These are phyloP conservation scores for Mortierella antarctica DNA, from an alignment of 192 early-diverging fungal genomes.

Conservation along the genomic window DNA sequence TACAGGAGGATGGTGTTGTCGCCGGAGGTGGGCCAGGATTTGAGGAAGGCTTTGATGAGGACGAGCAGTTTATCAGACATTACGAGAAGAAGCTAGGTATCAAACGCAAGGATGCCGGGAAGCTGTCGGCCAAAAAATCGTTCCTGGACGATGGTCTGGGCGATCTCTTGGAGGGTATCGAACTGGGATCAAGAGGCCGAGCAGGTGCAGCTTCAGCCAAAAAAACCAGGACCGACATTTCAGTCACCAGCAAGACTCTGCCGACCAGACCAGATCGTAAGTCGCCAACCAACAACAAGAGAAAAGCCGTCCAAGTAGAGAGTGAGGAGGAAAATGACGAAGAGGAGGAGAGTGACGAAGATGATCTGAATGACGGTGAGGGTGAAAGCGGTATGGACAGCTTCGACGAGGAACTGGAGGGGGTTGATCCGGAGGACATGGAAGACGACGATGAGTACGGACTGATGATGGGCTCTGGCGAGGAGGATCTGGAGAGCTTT, in stretches of 20 bases:
- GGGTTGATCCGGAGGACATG: constrained; percentile 46
- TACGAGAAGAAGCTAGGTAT: constrained; percentile 64
- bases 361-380: constrained; percentile 24
- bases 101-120: constrained; percentile 55
- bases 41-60: constrained; percentile 51
- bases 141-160: constrained; percentile 64
- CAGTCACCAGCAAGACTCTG: neutral
- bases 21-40: constrained; percentile 20
- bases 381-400: constrained; percentile 42
- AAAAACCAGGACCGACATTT: neutral
- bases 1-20: constrained; percentile 55
- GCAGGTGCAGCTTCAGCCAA: neutral
- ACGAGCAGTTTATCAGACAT: constrained; percentile 63
- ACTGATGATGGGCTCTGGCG: constrained; percentile 6
- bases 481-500: constrained; percentile 40
- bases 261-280: neutral
- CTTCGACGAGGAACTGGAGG: constrained; percentile 56
- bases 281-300: constrained; percentile 12
- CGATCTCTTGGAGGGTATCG: constrained; percentile 59
- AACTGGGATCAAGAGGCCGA: constrained; percentile 30
- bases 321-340: constrained; percentile 48
- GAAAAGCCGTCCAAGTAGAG: constrained; percentile 30
- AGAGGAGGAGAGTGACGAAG: constrained; percentile 22
- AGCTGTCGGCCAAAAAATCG: constrained; percentile 54
- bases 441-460: constrained; percentile 38